Base-by-base conservation (phyloP, 768 basidiomycete genomes). In the Leucosporidium scottii region DNA sequence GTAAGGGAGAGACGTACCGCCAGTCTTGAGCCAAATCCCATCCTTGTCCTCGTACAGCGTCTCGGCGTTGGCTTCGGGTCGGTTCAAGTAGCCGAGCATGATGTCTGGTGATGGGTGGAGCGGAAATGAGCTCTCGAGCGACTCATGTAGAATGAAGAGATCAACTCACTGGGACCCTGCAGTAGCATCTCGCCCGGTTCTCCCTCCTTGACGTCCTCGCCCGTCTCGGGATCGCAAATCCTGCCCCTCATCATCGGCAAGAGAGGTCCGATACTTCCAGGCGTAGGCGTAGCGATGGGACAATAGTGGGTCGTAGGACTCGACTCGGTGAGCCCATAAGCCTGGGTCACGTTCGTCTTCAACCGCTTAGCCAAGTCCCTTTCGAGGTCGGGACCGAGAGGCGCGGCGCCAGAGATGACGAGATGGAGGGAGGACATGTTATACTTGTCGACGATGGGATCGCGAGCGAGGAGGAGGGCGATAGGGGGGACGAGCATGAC, bases 351-450 rank as follows among this genome's bases (percentile, higher is more conserved):
- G 2, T 44, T 39, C 36, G 44, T 62, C 1, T 59, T 59, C n/a
- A 75, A 30, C 0, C 69, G 36, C 9, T 63, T 61, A 4, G 56
- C 62, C 6, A 75, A 50, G 27, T 71, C 69, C 47, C 59, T 17
- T 53, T 75, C 70, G 4, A 76, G 59, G 30, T 75, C 74, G 5
- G 65, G 61, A 0, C 74, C 74, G 7, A 76, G 67, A 27, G 76
- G 76, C 7, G 76, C 76, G 1, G 76, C 76, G 7, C 75, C 75
- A 12, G 65, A 66, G 36, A 73, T 70, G 21, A 74, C 36, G 28
- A 64, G 50, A 7, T 66, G 61, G 5, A 74, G 27, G 18, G 55
- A 62, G 18, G 64, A 68, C 4, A 74, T n/a, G 58, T 76, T 70
- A 63, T 71, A 71, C 61, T 73, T 72, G 28, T 61, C 60, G 15